These are phyloP conservation scores for Puccinia horiana DNA, from an alignment of 1,284 basidiomycete genomes.

Conservation along the genomic window DNA sequence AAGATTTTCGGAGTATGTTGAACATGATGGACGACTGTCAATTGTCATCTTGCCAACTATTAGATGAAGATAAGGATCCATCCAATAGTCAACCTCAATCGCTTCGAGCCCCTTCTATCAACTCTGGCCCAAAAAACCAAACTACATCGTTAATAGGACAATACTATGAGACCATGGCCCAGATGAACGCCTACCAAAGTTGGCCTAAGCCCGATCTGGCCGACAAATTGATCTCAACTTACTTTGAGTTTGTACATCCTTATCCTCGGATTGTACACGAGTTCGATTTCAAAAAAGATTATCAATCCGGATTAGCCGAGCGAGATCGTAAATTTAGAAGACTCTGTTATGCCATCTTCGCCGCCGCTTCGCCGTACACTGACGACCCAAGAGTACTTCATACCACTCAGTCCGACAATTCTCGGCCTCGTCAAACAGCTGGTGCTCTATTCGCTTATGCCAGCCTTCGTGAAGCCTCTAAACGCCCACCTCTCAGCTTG, in stretches of 20 bases:
- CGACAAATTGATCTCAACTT: slow-evolving; percentile 7
- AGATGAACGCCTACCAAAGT: not conserved
- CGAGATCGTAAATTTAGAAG: slow-evolving; percentile 7
- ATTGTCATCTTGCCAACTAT: not conserved
- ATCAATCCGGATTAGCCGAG: slow-evolving; percentile 15
- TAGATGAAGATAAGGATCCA: not conserved
- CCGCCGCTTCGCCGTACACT: slow-evolving; percentile 24
- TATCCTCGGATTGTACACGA: slow-evolving; percentile 21
- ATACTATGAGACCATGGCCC: not conserved
- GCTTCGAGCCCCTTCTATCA: not conserved
- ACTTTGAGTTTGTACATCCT: slow-evolving; percentile 18
- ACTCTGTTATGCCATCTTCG: slow-evolving; percentile 42
- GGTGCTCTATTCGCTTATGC: slow-evolving; percentile 27
- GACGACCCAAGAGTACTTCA: slow-evolving; percentile 34
- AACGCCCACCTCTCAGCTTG: not conserved
- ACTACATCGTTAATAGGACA: slow-evolving; percentile 6
- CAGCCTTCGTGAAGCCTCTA: not conserved
- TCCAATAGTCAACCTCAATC: not conserved
- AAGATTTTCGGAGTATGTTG: not conserved
- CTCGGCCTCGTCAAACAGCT: slow-evolving; percentile 29
- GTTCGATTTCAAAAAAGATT: slow-evolving; percentile 16
- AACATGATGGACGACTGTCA: not conserved
- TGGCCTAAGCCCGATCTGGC: slow-evolving; percentile 35
- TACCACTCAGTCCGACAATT: not conserved
- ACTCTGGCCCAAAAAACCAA: not conserved